Evolutionary conservation across 2,329 filamentous ascomycete species (phyloP).

Genomic region (Clonostachys rhizophaga): DNA sequence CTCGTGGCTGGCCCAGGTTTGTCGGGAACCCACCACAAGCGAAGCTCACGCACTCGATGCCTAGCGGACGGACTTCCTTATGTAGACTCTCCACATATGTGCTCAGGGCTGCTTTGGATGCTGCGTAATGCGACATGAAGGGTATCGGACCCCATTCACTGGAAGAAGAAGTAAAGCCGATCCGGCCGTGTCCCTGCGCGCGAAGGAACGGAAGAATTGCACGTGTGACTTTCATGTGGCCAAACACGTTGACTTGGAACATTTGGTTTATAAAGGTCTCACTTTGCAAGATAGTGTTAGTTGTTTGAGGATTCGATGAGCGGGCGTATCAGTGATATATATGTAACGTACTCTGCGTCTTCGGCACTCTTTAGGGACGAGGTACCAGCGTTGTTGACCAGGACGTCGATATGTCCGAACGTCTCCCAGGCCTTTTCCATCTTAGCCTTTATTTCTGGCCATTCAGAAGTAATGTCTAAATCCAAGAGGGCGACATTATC

Average conservation of each 20-base stretch:
- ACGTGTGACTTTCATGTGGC: slow-evolving; percentile 15
- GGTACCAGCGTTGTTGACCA: slow-evolving; percentile 27
- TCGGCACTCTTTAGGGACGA: slow-evolving; percentile 17
- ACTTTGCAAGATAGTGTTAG: slow-evolving; percentile 4
- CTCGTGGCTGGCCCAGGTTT: slow-evolving; percentile 16
- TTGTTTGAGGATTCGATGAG: background rate
- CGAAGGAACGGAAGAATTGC: slow-evolving; percentile 19
- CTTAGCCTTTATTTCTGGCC: slow-evolving; percentile 7
- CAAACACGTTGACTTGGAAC: slow-evolving; percentile 20
- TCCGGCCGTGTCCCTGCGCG: slow-evolving; percentile 10
- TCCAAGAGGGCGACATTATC: slow-evolving; percentile 17
- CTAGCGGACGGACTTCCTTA: slow-evolving; percentile 17
- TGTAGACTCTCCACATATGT: slow-evolving; percentile 18
- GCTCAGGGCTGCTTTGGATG: slow-evolving; percentile 19
- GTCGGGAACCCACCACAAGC: slow-evolving; percentile 23
- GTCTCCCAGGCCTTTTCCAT: slow-evolving; percentile 17
- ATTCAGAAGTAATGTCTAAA: slow-evolving; percentile 18
- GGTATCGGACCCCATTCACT: slow-evolving; percentile 17
- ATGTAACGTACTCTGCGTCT: slow-evolving; percentile 18
- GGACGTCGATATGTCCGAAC: slow-evolving; percentile 23
- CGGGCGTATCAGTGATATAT: background rate
- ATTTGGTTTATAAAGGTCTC: slow-evolving; percentile 13
- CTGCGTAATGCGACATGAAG: slow-evolving; percentile 20
- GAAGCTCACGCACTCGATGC: slow-evolving; percentile 18
- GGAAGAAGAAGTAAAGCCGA: slow-evolving; percentile 21